Evolutionary conservation across 1,284 basidiomycete species (phyloP).

Genomic region (Megacollybia platyphylla): DNA sequence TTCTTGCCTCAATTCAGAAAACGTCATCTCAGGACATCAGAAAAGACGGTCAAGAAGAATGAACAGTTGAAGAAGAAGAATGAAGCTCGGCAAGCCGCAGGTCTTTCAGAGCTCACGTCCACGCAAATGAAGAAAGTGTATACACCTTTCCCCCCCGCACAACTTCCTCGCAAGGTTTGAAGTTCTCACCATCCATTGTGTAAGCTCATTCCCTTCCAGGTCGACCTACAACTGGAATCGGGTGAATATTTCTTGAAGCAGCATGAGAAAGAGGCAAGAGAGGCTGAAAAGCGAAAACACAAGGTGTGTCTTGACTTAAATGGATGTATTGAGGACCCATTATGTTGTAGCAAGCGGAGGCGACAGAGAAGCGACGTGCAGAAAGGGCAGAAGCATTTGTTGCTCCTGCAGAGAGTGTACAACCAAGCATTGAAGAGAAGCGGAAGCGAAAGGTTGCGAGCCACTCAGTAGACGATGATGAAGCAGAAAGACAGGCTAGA

Average conservation of each 20-base stretch:
- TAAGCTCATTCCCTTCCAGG: constrained; percentile 23
- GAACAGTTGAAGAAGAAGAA: constrained; percentile 44
- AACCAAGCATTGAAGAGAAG: constrained; percentile 69
- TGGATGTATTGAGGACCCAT: not conserved
- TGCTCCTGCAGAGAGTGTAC: constrained; percentile 65
- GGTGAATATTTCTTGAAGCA: constrained; percentile 98
- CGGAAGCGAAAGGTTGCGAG: constrained; percentile 28
- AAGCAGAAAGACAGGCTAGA: constrained; percentile 9
- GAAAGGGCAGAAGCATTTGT: constrained; percentile 78
- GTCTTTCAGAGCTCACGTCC: constrained; percentile 27
- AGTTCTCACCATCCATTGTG: not conserved
- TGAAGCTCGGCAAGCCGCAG: constrained; percentile 49
- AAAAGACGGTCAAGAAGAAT: constrained; percentile 84
- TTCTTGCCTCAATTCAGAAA: constrained; percentile 96
- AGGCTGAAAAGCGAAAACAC: constrained; percentile 52
- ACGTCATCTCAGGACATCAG: constrained; percentile 81
- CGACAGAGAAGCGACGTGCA: constrained; percentile 52
- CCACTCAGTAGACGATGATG: constrained; percentile 8
- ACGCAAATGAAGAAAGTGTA: constrained; percentile 87
- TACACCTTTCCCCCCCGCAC: constrained; percentile 96
- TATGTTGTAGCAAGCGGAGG: constrained; percentile 57
- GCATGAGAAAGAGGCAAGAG: constrained; percentile 62
- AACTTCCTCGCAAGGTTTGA: constrained; percentile 78
- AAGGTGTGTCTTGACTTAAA: constrained; percentile 30
- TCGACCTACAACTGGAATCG: constrained; percentile 90